Conservation (phyloP, 2,329 filamentous ascomycete species). For the Trichoderma pleuroti region DNA sequence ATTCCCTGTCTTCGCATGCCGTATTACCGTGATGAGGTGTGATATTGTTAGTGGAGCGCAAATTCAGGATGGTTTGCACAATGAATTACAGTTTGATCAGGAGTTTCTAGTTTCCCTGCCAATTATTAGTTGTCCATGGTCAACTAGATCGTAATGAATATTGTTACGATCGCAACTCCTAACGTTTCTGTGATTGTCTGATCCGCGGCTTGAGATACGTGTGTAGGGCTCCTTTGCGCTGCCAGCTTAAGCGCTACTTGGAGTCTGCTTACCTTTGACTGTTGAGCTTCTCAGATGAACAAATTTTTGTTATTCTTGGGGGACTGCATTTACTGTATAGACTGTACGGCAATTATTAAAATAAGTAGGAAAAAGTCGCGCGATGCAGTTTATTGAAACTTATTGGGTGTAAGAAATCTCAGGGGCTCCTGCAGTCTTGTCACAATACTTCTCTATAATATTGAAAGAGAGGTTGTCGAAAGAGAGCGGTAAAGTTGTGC, state of each 20-base stretch:
- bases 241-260: neutral
- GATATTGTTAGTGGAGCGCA: neutral
- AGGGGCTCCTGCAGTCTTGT: neutral
- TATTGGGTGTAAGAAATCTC: neutral
- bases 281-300: neutral
- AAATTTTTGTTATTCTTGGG: fast-evolving
- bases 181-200: neutral
- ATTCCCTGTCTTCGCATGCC: neutral
- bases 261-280: neutral
- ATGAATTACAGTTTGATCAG: neutral
- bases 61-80: neutral
- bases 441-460: neutral
- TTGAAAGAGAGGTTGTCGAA: neutral
- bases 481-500: neutral
- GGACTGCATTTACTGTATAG: neutral
- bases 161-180: neutral
- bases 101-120: neutral
- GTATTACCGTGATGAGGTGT: neutral
- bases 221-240: neutral
- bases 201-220: neutral
- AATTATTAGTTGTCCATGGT: neutral
- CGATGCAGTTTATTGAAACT: no score
- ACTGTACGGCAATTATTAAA: no score
- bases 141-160: neutral
- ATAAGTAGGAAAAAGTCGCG: no score